Evolutionary conservation across 2,329 filamentous ascomycete species (phyloP).

Genomic region (Penicillium sp.): DNA sequence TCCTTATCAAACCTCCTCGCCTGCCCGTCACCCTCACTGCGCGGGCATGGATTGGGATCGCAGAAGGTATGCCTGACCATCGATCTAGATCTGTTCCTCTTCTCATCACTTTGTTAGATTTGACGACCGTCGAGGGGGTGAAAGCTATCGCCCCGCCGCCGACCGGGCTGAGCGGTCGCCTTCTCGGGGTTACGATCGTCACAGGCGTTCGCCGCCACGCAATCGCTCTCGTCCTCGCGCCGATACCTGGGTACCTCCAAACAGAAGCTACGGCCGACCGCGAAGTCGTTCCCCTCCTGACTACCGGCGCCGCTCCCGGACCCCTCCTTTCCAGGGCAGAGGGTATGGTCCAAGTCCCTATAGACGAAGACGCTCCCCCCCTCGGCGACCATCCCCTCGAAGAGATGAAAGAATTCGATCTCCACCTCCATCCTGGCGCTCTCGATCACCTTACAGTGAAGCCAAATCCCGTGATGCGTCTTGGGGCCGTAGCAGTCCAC

Average conservation of each 20-base stretch:
- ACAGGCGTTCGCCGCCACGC: conserved; percentile 34
- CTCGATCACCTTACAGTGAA: conserved; percentile 36
- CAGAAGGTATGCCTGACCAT: conserved; percentile 33
- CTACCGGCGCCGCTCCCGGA: conserved; percentile 41
- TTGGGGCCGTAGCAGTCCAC: conserved; percentile 30
- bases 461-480: conserved; percentile 29
- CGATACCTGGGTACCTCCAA: conserved; percentile 40
- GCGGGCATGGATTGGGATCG: conserved; percentile 39
- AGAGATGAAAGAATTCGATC: conserved; percentile 38
- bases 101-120: conserved; percentile 26
- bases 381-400: conserved; percentile 39
- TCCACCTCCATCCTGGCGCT: conserved; percentile 35
- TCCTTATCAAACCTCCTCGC: not conserved
- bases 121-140: conserved; percentile 40
- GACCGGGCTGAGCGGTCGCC: conserved; percentile 30
- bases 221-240: conserved; percentile 38
- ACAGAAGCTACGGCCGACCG: conserved; percentile 30
- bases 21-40: not conserved
- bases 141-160: conserved; percentile 40
- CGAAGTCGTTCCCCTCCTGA: conserved; percentile 41
- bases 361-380: conserved; percentile 34
- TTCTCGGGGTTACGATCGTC: conserved; percentile 34
- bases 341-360: conserved; percentile 31
- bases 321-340: conserved; percentile 36
- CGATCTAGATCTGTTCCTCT: not conserved